These are phyloP conservation scores for Epichloe sp. DNA, from an alignment of 2,329 filamentous ascomycete species.

Conservation along the genomic window DNA sequence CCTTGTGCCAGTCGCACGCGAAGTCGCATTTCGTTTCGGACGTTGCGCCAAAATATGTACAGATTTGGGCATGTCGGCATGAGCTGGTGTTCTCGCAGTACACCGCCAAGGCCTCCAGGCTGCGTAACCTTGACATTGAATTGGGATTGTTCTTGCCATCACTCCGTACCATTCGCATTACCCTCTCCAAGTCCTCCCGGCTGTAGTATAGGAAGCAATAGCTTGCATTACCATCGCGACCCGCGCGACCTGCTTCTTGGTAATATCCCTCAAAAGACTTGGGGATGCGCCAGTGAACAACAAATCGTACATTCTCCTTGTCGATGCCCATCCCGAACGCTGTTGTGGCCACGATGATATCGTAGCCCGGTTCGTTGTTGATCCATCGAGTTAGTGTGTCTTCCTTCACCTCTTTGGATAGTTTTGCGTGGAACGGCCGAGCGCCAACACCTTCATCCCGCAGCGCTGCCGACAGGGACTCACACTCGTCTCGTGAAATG, in stretches of 20 bases:
- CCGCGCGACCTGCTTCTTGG: conserved; percentile 86
- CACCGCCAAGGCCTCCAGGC: conserved; percentile 53
- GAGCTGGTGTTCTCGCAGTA: conserved; percentile 67
- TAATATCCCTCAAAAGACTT: conserved; percentile 95
- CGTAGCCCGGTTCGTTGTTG: conserved; percentile 60
- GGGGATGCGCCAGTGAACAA: conserved; percentile 86
- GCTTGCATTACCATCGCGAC: conserved; percentile 76
- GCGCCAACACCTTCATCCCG: conserved; percentile 58
- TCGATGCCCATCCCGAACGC: conserved; percentile 98
- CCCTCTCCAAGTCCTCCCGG: conserved; percentile 69
- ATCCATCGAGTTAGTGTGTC: conserved; percentile 62
- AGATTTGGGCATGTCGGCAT: conserved; percentile 67
- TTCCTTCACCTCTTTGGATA: conserved; percentile 55
- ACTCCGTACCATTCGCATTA: conserved; percentile 42
- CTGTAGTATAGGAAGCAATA: conserved; percentile 87
- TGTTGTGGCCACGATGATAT: conserved; percentile 87
- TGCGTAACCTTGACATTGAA: conserved; percentile 43
- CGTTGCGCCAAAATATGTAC: conserved; percentile 62
- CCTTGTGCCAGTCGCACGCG: conserved; percentile 71
- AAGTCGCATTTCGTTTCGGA: conserved; percentile 49
- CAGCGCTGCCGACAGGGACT: conserved; percentile 53
- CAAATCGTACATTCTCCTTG: conserved; percentile 87
- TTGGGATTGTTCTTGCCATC: conserved; percentile 26
- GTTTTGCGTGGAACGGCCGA: conserved; percentile 57
- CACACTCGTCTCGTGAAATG: conserved; percentile 61